Base-by-base conservation (phyloP, 257 asterid species). In the Solanum bukasovii region DNA sequence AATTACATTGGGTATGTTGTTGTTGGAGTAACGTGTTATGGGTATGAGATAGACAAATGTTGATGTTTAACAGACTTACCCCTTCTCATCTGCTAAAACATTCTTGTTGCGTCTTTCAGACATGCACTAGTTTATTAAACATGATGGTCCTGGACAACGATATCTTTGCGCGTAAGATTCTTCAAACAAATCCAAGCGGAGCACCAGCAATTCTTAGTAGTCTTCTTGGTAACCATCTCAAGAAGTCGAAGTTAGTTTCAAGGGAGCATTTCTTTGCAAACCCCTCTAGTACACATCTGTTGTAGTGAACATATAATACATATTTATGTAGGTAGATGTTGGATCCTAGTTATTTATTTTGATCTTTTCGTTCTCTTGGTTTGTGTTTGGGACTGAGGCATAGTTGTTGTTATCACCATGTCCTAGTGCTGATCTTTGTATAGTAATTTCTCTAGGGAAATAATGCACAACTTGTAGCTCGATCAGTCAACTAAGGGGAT, bases 221-320 rank as follows among this genome's bases (percentile, higher is more conserved):
- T 88, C 94, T 93, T 84, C 81, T 96, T 65, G 96, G 94, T 31
- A 71, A 87, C 90, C 49, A 86, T 87, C 86, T 87, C 79, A 92
- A 86, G 90, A 92, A 92, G 91, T 73, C 94, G 1, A 91, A 91
- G 91, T 29, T 90, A 77, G 67, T 92, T 73, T 86, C 34, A 52
- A 90, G 92, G 82, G 92, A 92, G 87, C 98, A 97, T 91, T 94
- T 92, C 23, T 97, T 95, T 88, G 97, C 98, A n/a, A 97, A 95
- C 89, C 96, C 96, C 73, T 85, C 59, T 92, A 93, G 97, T 90
- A 92, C 93, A 40, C 78, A 82, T 83, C 87, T 93, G 49, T 87
- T 96, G 94, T 96, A 91, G 90, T 86, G 63, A 49, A 40, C 40
- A 46, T 63, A 79, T 83, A 87, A 68, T 33, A 42, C 49, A 42